These are phyloP conservation scores for Candida albicans DNA, from an alignment of 1,139 yeast species.

Conservation along the genomic window DNA sequence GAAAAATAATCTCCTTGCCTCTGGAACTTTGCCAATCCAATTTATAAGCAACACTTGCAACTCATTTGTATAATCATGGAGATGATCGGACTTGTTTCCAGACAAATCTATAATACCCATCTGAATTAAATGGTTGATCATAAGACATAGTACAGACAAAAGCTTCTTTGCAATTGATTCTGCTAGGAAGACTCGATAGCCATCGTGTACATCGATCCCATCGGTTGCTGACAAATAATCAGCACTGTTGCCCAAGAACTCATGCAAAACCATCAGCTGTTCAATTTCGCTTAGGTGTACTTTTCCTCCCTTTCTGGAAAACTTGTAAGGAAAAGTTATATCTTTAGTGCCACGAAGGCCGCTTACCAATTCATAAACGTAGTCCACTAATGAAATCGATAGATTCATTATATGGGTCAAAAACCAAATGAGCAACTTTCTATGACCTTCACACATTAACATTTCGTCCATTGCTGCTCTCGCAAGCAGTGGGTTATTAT, in stretches of 20 bases:
- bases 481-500: conserved; percentile 43
- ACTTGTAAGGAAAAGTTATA: conserved; percentile 31
- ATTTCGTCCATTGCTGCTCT: conserved; percentile 64
- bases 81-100: conserved; percentile 20
- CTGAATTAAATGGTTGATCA: conserved; percentile 53
- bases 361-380: conserved; percentile 58
- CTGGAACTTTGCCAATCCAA: conserved; percentile 56
- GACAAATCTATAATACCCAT: conserved; percentile 43
- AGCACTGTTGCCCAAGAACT: conserved; percentile 58
- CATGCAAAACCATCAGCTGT: conserved; percentile 66
- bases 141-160: conserved; percentile 57
- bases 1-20: conserved; percentile 42
- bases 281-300: conserved; percentile 57
- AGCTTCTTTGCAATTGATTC: conserved; percentile 49
- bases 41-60: conserved; percentile 57
- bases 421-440: conserved; percentile 66
- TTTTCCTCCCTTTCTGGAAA: conserved; percentile 54
- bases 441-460: conserved; percentile 61
- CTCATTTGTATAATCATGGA: conserved; percentile 54
- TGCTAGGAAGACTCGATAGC: conserved; percentile 34
- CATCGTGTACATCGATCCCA: conserved; percentile 37
- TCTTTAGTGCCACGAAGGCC: conserved; percentile 50
- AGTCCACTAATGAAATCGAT: conserved; percentile 51
- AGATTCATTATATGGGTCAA: conserved; percentile 60
- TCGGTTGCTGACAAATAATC: conserved; percentile 47